Percentiles rank a stretch among this genome's conserved stretches.
These are phyloP conservation scores for Russula emetica DNA, from an alignment of 768 basidiomycete species.

Conservation along the genomic window DNA sequence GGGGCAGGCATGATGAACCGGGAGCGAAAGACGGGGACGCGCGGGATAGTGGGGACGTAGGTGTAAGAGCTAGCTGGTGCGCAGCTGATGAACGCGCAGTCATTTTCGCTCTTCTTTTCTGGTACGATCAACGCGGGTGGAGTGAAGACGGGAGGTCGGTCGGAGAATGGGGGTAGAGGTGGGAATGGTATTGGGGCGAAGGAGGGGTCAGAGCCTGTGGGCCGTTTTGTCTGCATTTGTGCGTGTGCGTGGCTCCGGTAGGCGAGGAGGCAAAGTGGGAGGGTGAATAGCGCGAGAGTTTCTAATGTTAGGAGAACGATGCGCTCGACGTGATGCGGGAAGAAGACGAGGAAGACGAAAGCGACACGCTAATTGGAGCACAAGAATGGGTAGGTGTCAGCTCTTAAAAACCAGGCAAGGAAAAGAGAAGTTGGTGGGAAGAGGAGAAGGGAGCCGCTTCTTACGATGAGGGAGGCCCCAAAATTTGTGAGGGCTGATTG, in stretches of 20 bases:
- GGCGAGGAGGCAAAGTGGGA: conserved; percentile 7
- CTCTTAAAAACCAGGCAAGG: not conserved
- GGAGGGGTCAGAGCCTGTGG: not conserved
- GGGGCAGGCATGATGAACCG: not conserved
- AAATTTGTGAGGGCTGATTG: not conserved
- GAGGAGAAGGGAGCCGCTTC: not conserved
- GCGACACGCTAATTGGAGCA: not conserved
- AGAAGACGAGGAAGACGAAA: not conserved
- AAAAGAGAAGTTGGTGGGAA: no score
- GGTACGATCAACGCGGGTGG: not conserved
- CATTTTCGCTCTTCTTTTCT: not conserved
- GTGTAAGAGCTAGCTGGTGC: not conserved
- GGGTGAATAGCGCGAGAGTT: conserved; percentile 6
- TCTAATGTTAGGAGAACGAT: not conserved
- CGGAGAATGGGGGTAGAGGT: not conserved
- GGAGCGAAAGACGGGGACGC: not conserved
- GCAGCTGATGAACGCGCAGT: not conserved
- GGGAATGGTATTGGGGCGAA: not conserved
- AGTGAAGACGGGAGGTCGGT: not conserved
- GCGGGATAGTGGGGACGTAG: not conserved
- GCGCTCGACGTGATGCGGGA: not conserved
- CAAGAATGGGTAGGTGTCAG: conserved; percentile 3
- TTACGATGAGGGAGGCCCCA: conserved; percentile 6
- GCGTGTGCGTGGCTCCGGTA: conserved; percentile 6
- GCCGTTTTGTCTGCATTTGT: not conserved